Percentiles rank a stretch among this genome's conserved stretches.
phyloP scores from a whole-genome alignment of 768 basidiomycete genomes.

The Phanerochaete carnosa region DNA sequence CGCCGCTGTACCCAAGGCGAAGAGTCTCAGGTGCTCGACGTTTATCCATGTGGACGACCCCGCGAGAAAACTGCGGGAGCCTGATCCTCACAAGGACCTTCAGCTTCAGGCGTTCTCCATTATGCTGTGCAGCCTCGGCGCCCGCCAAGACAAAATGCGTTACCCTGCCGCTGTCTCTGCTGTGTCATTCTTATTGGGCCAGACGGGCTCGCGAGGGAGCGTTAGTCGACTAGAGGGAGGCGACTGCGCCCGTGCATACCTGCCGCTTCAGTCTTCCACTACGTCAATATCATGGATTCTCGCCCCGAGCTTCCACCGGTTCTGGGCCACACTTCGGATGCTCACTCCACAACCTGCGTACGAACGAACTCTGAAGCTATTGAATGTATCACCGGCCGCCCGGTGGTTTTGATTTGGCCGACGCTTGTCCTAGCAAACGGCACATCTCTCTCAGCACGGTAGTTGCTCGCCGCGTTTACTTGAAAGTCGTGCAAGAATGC shows the following conservation, averaged over 20 bases:
- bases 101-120: not conserved
- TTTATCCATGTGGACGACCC: not conserved
- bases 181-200: no score
- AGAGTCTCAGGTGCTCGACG: not conserved
- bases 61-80: not conserved
- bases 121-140: not conserved
- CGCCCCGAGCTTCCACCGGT: not conserved
- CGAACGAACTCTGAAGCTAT: not conserved
- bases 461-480: not conserved
- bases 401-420: not conserved
- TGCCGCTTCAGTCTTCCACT: not conserved
- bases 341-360: no score
- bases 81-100: not conserved
- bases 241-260: not conserved
- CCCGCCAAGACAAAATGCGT: no score
- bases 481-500: not conserved
- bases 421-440: not conserved
- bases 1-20: not conserved
- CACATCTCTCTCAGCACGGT: not conserved
- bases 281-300: not conserved
- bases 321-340: not conserved
- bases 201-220: not conserved
- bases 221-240: not conserved
- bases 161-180: not conserved
- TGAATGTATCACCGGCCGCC: not conserved